phyloP scores from a whole-genome alignment of 306 rosid species.

The Corylus avellana region DNA sequence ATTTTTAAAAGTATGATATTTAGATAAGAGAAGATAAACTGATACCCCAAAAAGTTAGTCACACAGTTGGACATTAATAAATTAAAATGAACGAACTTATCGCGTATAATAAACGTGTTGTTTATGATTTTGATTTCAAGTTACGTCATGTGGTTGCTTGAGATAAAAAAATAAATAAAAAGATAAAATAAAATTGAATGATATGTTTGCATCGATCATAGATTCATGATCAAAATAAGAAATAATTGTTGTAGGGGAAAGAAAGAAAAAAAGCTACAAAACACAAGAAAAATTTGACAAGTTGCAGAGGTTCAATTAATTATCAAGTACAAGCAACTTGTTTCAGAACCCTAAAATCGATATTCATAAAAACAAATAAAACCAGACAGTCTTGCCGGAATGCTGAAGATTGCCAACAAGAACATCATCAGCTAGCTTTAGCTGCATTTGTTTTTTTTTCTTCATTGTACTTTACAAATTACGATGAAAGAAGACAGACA shows the following conservation, averaged over 20 bases:
- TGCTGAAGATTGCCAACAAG: conserved; percentile 3
- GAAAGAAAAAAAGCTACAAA: background rate
- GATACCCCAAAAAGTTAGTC: too few relatives aligned
- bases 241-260: background rate
- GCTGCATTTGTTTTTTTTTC: conserved; percentile 6
- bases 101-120: background rate
- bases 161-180: background rate
- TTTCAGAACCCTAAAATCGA: background rate
- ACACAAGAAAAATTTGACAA: background rate
- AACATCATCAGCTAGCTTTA: conserved; percentile 1
- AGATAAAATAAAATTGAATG: background rate
- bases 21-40: too few relatives aligned
- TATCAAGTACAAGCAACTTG: conserved; percentile 25
- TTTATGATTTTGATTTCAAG: background rate
- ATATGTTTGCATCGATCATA: background rate
- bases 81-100: background rate
- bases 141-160: conserved; percentile 16
- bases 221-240: conserved; percentile 2
- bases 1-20: too few relatives aligned
- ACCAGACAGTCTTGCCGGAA: conserved; percentile 40
- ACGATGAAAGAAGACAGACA: background rate
- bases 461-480: conserved; percentile 19
- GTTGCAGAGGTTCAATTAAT: background rate
- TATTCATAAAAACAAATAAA: background rate
- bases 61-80: background rate